Percentiles rank a stretch among this genome's conserved stretches.
Conservation (phyloP, 495 filamentous ascomycete species). For the Penicillium ucsense region DNA sequence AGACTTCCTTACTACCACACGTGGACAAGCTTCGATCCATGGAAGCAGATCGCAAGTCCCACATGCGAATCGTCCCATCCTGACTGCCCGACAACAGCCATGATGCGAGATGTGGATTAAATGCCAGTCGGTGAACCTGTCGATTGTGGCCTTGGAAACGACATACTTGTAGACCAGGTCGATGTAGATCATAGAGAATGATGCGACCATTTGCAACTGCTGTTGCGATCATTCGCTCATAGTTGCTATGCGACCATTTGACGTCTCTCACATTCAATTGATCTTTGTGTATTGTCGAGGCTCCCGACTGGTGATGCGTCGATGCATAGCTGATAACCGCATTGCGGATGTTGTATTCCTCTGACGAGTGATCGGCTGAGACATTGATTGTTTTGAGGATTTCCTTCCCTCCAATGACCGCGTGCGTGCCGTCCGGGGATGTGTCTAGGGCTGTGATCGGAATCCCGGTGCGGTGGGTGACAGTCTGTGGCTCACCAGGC, state of each 20-base stretch:
- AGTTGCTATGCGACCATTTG: slow-evolving; percentile 66
- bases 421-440: slow-evolving; percentile 65
- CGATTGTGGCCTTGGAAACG: slow-evolving; percentile 79
- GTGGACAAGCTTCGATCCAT: slow-evolving; percentile 40
- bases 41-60: slow-evolving; percentile 55
- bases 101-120: slow-evolving; percentile 72
- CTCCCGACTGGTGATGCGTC: slow-evolving; percentile 43
- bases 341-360: slow-evolving; percentile 72
- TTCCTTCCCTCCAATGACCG: slow-evolving; percentile 71
- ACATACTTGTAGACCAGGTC: slow-evolving; percentile 60
- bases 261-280: slow-evolving; percentile 76
- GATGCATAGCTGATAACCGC: slow-evolving; percentile 62
- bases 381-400: slow-evolving; percentile 76
- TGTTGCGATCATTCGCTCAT: slow-evolving; percentile 63
- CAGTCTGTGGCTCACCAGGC: slow-evolving; percentile 61
- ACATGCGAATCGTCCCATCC: slow-evolving; percentile 79
- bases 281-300: slow-evolving; percentile 51
- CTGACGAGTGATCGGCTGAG: slow-evolving; percentile 56
- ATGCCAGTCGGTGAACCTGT: slow-evolving; percentile 84
- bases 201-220: slow-evolving; percentile 82
- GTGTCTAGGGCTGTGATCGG: slow-evolving; percentile 69
- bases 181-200: slow-evolving; percentile 74
- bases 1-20: slow-evolving; percentile 46
- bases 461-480: slow-evolving; percentile 60
- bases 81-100: slow-evolving; percentile 83